Percentiles rank a stretch among this genome's conserved stretches.
Evolutionary conservation across 306 rosid species (phyloP).

Genomic region (Corylus heterophylla): DNA sequence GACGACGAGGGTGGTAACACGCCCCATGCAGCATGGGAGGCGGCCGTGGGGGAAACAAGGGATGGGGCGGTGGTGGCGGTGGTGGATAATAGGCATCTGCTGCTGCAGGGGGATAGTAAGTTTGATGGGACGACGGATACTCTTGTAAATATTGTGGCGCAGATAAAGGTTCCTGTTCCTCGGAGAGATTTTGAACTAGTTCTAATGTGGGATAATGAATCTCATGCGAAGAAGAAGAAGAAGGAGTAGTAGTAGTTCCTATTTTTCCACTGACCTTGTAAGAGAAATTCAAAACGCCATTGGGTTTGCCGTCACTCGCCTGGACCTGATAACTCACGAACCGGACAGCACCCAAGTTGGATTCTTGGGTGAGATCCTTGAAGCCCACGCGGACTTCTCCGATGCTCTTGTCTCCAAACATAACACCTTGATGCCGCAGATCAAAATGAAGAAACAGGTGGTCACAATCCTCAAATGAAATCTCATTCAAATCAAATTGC

Average conservation of each 20-base stretch:
- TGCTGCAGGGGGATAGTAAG: not conserved
- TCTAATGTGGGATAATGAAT: slow-evolving; percentile 25
- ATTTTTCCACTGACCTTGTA: slow-evolving; percentile 22
- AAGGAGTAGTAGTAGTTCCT: no score
- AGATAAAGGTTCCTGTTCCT: no score
- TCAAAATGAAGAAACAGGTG: slow-evolving; percentile 36
- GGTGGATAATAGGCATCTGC: slow-evolving; percentile 10
- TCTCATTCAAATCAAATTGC: slow-evolving; percentile 28
- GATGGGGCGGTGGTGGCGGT: slow-evolving; percentile 24
- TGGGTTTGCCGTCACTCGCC: slow-evolving; percentile 37
- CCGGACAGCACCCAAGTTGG: slow-evolving; percentile 8
- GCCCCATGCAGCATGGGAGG: not conserved
- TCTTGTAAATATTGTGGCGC: no score
- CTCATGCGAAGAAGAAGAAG: not conserved
- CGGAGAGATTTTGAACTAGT: not conserved
- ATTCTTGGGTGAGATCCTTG: slow-evolving; percentile 32
- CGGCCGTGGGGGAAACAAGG: not conserved
- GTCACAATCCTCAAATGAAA: slow-evolving; percentile 15
- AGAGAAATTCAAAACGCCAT: slow-evolving; percentile 49
- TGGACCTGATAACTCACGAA: slow-evolving; percentile 53
- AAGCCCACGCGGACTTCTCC: slow-evolving; percentile 47
- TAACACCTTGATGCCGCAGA: slow-evolving; percentile 47
- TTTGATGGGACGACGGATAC: not conserved
- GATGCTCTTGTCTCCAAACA: slow-evolving; percentile 43
- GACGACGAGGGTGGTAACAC: not conserved